Base-by-base conservation (phyloP, 768 basidiomycete species). In the Naganishia kalamii region DNA sequence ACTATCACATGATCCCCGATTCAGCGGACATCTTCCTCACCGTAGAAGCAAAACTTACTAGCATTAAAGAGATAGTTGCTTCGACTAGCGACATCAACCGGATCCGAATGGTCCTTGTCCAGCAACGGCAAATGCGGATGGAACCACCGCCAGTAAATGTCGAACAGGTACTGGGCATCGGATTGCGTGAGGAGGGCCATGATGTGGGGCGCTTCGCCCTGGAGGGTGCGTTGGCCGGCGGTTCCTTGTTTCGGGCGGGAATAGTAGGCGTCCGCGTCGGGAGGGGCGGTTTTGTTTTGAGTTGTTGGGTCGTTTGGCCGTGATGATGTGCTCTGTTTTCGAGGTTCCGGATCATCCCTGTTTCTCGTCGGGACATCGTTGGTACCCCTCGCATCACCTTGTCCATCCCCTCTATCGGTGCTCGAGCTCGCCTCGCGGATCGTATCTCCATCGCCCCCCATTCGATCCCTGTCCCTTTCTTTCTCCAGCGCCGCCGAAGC, bases 31-130 rank as follows among this genome's bases (percentile, higher is more conserved):
- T 10, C n/a, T 21, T 19, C 52, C 52, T 19, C 30, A 3, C 35
- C n/a, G 29, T 15, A 17, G 23, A n/a, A 8, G n/a, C 17, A 12
- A 25, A 2, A 63, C 70, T 63, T 40, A 71, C 70, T 71, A 2
- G 72, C 70, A 60, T 74, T 74, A 65, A 74, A 74, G n/a, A 74
- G 68, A 47, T 70, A 74, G 52, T 74, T 74, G 47, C 62, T 68
- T 6, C 72, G 66, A 47, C 72, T 64, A 10, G 72, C 72, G 6
- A 74, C 65, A 2, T 63, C 66, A 10, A 59, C 52, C 17, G 71
- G 68, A 3, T 64, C 46, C 30, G 68, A 70, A 30, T 70, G 68
- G 0, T 63, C 57, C 33, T 47, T 50, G 50, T 70, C 71, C n/a
- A 73, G 62, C 10, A 70, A 25, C 1, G 72, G 72, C 15, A 73